Evolutionary conservation across 2,329 filamentous ascomycete genomes (phyloP), one percentile per base, ranked within the genome.

Genomic region (Claviceps citrina): DNA sequence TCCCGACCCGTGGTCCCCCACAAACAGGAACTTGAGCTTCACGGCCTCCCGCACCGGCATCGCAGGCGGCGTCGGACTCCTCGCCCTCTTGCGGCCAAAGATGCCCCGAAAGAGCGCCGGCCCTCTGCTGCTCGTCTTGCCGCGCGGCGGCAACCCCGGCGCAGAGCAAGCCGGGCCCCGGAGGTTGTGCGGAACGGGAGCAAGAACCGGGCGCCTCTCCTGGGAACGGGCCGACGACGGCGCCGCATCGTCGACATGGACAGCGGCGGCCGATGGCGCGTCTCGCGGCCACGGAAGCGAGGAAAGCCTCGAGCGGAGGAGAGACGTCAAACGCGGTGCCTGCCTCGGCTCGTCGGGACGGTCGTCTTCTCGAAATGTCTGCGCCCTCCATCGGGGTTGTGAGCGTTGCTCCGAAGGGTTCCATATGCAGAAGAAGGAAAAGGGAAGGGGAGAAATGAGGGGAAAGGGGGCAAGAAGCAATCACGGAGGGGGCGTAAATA

Each of bases 1-100:
- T 2, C 60, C 60, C 2, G 50, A 48, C 0, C 36, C 40, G 2
- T 47, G 47, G 15, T 51, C 51, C 0, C 60, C 60, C 1, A 63
- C 56, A 43, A 61, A 62, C 42, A 63, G 42, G 41, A 61, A 60
- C 30, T 56, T 59, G 20, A 62, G 41, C 9, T 49, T 47, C 8
- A 57, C 38, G 4, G 37, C 34, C 24, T 20, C 24, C 10, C 13
- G 26, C 1, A 19, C 6, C 5, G 33, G 19, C 3, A n/a, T 19
- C 16, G 33, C 19, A 16, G 38, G 43, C 25, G 43, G 43, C 18
- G 43, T 36, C 2, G 39, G 43, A 12, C 46, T 47, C n/a, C 44
- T 44, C 27, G 38, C 40, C 39, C 51, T 56, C 24, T 54, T 48
- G 18, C 38, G 36, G n/a, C 31, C 15, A 32, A 42, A 39, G 2